Base-by-base conservation (phyloP, 768 basidiomycete genomes). In the Lentinula boryana region DNA sequence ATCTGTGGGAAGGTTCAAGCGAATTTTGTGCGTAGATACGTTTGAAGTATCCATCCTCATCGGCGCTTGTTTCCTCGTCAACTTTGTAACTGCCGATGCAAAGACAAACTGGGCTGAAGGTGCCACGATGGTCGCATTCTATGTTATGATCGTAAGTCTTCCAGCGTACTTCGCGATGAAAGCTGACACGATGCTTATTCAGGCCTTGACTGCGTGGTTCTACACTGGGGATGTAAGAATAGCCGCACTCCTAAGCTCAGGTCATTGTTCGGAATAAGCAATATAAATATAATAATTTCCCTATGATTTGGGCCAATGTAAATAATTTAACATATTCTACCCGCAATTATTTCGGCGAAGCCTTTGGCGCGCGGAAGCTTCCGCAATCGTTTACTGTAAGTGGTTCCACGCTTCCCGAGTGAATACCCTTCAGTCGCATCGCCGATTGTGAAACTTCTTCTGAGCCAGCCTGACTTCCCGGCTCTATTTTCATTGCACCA, bases 21-120 rank as follows among this genome's bases (percentile, higher is more conserved):
- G 9, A 13, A 12, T 13, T 16, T 23, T 16, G 23, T 16, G 31
- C 23, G 13, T 62, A 89, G 88, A 90, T 71, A 72, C 85, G 51
- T 88, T 86, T 65, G 87, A 90, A 68, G 80, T 91, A 2, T 81
- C 84, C 0, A 64, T 86, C 23, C 72, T 90, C 36, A 68, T 91
- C 2, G 87, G 83, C 1, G 78, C 87, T 2, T 86, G 85, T 66
- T 89, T 91, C 75, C 73, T 91, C 51, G 89, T 91, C 58, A 91
- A 91, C 71, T 89, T 88, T 67, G 85, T 91, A 58, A 89, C 88
- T 9, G 86, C 87, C 0, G 89, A 91, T 68, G 53, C 53, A 6
- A 89, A 90, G 70, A 90, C 89, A 5, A 91, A 91, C 66, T 91
- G 88, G 87, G 84, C 81, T 1, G 88, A 90, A 73, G 87, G 89